Conservation (phyloP, 2,329 filamentous ascomycete genomes). For the Phialophora chinensis region DNA sequence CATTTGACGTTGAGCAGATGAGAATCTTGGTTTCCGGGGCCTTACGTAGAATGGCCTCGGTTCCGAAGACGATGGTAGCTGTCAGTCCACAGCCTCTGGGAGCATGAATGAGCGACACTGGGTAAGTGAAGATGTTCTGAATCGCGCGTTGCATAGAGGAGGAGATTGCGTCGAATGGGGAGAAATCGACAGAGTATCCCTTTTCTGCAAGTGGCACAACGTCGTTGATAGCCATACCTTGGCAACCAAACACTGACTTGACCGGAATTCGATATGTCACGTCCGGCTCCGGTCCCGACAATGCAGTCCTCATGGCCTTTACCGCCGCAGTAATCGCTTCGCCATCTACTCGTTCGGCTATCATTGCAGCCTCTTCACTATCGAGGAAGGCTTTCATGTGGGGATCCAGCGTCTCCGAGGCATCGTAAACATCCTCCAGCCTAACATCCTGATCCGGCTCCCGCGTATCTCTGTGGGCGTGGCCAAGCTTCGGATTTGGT, state of each 20-base stretch:
- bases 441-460: not conserved
- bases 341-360: not conserved
- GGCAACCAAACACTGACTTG: not conserved
- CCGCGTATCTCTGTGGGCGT: not conserved
- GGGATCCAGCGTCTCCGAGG: not conserved
- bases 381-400: slow-evolving; percentile 1
- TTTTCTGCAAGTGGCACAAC: slow-evolving; percentile 5
- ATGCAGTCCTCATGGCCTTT: not conserved
- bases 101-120: slow-evolving; percentile 10
- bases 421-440: not conserved
- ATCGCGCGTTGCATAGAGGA: not conserved
- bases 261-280: not conserved
- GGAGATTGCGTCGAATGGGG: not conserved
- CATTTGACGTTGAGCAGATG: not conserved
- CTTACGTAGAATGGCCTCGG: slow-evolving; percentile 10
- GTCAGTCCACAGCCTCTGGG: slow-evolving; percentile 1
- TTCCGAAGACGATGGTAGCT: not conserved
- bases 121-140: slow-evolving; percentile 13
- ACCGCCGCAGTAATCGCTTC: not conserved
- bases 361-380: slow-evolving; percentile 2
- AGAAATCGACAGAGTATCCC: slow-evolving; percentile 5
- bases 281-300: not conserved
- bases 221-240: not conserved
- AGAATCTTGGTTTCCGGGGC: not conserved
- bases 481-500: not conserved